These are phyloP conservation scores for Suhomyces faveliae DNA, from an alignment of 805 yeast species.

Conservation along the genomic window DNA sequence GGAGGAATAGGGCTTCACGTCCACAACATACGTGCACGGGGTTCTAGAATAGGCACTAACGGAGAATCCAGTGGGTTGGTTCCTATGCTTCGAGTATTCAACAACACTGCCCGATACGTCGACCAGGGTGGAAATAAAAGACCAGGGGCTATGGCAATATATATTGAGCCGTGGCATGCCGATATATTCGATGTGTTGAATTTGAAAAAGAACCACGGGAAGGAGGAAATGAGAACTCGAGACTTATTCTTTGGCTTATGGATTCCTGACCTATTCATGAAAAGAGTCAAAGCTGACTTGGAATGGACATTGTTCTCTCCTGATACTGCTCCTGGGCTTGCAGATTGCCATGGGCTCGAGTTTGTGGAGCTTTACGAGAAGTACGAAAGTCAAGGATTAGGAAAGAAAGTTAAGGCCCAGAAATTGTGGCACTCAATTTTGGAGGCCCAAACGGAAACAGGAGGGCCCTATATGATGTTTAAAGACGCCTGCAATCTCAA, in stretches of 20 bases:
- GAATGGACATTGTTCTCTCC: slow-evolving; percentile 63
- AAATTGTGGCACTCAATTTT: slow-evolving; percentile 60
- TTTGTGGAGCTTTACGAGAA: slow-evolving; percentile 50
- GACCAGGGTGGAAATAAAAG: slow-evolving; percentile 67
- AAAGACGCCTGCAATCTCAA: slow-evolving; percentile 61
- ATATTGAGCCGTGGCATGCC: slow-evolving; percentile 63
- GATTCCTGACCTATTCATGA: slow-evolving; percentile 64
- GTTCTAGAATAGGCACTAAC: slow-evolving; percentile 60
- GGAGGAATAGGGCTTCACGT: slow-evolving; percentile 65
- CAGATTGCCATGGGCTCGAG: slow-evolving; percentile 56
- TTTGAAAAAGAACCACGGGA: slow-evolving; percentile 62
- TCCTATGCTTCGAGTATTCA: slow-evolving; percentile 63
- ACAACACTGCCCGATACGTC: slow-evolving; percentile 61
- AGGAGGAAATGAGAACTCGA: slow-evolving; percentile 62
- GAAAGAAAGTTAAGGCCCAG: slow-evolving; percentile 57
- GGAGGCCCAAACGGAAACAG: slow-evolving; percentile 65
- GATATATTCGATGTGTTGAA: slow-evolving; percentile 59
- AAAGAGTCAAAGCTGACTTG: slow-evolving; percentile 54
- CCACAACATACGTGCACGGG: slow-evolving; percentile 58
- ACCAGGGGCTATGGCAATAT: slow-evolving; percentile 63
- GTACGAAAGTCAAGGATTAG: slow-evolving; percentile 55
- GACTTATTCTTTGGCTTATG: slow-evolving; percentile 62
- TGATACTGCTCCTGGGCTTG: slow-evolving; percentile 55
- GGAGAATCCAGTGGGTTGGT: slow-evolving; percentile 63
- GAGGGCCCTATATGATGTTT: slow-evolving; percentile 64